phyloP scores from a whole-genome alignment of 202 grass and related monocot species.

The Zizania palustris region DNA sequence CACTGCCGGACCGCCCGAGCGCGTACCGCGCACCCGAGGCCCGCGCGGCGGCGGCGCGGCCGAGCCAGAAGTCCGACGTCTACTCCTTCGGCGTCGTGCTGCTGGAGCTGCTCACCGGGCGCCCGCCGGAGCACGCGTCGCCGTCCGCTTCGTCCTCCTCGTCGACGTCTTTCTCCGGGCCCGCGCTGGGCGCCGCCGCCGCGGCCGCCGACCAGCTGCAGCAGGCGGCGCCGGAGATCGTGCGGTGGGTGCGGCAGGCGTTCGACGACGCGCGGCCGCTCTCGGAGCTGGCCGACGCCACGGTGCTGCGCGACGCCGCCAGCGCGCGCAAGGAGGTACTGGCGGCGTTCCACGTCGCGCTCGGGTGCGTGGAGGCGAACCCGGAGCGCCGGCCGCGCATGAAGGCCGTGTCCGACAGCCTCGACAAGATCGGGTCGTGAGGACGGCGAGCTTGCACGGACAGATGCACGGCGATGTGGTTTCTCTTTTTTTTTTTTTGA shows the following conservation, averaged over 20 bases:
- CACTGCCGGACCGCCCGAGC: constrained; percentile 37
- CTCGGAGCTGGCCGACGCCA: constrained; percentile 60
- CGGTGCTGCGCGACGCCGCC: constrained; percentile 47
- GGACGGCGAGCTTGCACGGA: neutral
- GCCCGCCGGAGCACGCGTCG: constrained; percentile 56
- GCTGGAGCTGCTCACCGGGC: constrained; percentile 78
- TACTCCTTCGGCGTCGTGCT: constrained; percentile 77
- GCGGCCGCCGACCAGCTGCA: neutral
- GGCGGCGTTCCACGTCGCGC: constrained; percentile 63
- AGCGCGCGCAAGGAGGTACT: constrained; percentile 66
- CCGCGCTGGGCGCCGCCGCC: neutral
- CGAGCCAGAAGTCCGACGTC: constrained; percentile 67
- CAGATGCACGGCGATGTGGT: neutral
- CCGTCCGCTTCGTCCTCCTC: constrained; percentile 30
- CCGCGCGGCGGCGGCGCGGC: constrained; percentile 13
- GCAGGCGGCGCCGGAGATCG: constrained; percentile 51
- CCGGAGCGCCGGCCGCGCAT: constrained; percentile 68
- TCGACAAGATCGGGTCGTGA: constrained; percentile 68
- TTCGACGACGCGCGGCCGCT: constrained; percentile 65
- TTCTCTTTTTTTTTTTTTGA: neutral
- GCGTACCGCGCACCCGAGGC: constrained; percentile 76
- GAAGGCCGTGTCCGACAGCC: constrained; percentile 71
- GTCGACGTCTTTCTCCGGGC: constrained; percentile 18
- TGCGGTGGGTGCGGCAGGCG: constrained; percentile 68
- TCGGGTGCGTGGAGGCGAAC: constrained; percentile 59